Evolutionary conservation across 2,329 filamentous ascomycete species (phyloP), one percentile per base, ranked within the genome.

Genomic region (Biscogniauxia sp.): DNA sequence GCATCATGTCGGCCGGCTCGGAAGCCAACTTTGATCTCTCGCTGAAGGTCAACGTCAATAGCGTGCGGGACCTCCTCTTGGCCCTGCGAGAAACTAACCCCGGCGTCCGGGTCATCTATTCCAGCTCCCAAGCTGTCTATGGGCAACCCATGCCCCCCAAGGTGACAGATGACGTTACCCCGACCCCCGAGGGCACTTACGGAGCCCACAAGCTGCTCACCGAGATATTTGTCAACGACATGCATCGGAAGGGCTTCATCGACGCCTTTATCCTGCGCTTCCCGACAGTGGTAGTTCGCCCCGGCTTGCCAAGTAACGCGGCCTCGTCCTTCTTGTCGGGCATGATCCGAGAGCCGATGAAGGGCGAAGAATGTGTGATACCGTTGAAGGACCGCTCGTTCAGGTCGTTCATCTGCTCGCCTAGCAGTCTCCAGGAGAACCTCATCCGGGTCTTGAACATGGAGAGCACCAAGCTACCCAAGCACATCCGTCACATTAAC

Each of bases 1-100:
- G 86, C 63, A 87, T 88, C 77, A 88, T 89, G 86, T 88, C 85
- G 0, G 82, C 82, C 13, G 85, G 84, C 5, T 83, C 84, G 17
- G 86, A 88, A 73, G 82, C 83, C 51, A 80, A 88, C 73, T 85
- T 84, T 64, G 82, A 84, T 55, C 76, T 87, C 1, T 85, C 84
- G 2, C 77, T 87, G 62, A 77, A 76, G 50, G 85, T 88, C 56
- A 88, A 89, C 71, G 78, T 88, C 54, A 82, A 88, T 65, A 84
- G 82, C 50, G 84, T 85, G 13, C 79, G 84, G 23, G 74, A 76
- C 50, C 68, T 88, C 1, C 76, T 88, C 5, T 57, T 76, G 2
- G 81, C 77, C 7, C 78, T 88, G 19, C 76, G 81, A 23, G 68
- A 73, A 19, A 77, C 74, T 26, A 79, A 78, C 55, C 82, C 82